Conservation (phyloP, 2,329 filamentous ascomycete genomes). For the Didymella segeticola region DNA sequence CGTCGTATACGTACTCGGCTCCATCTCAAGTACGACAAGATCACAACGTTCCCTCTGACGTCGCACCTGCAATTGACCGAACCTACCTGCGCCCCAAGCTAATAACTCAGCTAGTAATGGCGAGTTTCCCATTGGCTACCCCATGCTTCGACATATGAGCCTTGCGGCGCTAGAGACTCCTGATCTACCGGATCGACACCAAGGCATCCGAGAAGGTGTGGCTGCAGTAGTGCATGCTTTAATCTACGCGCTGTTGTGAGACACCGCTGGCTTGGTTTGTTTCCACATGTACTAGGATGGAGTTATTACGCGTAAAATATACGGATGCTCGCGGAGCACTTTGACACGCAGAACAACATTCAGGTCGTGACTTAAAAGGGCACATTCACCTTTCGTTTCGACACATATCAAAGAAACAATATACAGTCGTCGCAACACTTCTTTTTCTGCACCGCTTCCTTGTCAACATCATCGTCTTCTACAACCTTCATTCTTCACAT, state of each 20-base stretch:
- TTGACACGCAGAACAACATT: too few species aligned
- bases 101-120: constrained; percentile 1
- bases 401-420: not conserved
- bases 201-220: not conserved
- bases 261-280: not conserved
- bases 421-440: not conserved
- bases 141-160: not conserved
- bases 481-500: not conserved
- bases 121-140: not conserved
- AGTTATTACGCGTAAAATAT: constrained; percentile 9
- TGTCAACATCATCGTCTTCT: not conserved
- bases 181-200: constrained; percentile 1
- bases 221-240: not conserved
- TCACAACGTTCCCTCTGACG: not conserved
- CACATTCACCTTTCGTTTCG: not conserved
- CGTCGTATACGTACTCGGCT: constrained; percentile 9
- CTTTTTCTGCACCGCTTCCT: not conserved
- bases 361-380: constrained; percentile 6
- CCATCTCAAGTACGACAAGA: constrained; percentile 8
- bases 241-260: not conserved
- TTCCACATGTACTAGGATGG: not conserved
- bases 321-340: not conserved
- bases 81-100: not conserved
- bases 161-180: not conserved
- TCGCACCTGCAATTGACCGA: constrained; percentile 9